Evolutionary conservation across 1,284 basidiomycete genomes (phyloP).

Genomic region (Cryptococcus amylolentus): DNA sequence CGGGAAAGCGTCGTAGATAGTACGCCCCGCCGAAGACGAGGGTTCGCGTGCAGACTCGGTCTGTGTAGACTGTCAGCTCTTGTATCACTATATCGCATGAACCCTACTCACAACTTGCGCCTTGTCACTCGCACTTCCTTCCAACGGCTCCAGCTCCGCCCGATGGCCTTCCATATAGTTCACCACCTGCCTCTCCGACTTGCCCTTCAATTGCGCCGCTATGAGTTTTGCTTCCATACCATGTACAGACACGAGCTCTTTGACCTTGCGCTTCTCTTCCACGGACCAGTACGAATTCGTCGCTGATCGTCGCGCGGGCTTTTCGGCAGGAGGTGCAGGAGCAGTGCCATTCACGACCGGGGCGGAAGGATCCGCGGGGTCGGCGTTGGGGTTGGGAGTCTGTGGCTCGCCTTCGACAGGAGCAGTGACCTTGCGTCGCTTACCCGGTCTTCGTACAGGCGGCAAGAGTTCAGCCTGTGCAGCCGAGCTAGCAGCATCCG

Average conservation of each 20-base stretch:
- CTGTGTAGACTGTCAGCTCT: background rate
- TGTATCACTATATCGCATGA: no score
- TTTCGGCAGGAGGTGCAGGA: slow-evolving; percentile 6
- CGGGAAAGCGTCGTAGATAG: slow-evolving; percentile 15
- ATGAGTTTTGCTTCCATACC: slow-evolving; percentile 74
- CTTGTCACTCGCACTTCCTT: background rate
- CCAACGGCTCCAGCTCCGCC: slow-evolving; percentile 46
- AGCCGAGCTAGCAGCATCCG: background rate
- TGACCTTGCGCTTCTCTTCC: slow-evolving; percentile 57
- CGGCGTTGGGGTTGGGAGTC: background rate
- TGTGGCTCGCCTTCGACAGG: background rate
- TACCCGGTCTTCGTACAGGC: slow-evolving; percentile 12
- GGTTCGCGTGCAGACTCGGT: no score
- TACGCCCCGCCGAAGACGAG: slow-evolving; percentile 5
- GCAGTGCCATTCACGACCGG: background rate
- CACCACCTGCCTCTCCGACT: slow-evolving; percentile 73
- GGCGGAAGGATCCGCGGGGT: background rate
- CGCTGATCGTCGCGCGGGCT: slow-evolving; percentile 19
- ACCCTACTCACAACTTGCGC: background rate
- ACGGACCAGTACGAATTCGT: slow-evolving; percentile 56
- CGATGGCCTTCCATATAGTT: slow-evolving; percentile 61
- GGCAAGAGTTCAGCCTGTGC: background rate
- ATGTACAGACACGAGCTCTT: slow-evolving; percentile 62
- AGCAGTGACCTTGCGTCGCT: slow-evolving; percentile 21
- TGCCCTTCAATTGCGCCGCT: slow-evolving; percentile 67